Base-by-base conservation (phyloP, 331 rosid genomes). In the Quercus lobata region DNA sequence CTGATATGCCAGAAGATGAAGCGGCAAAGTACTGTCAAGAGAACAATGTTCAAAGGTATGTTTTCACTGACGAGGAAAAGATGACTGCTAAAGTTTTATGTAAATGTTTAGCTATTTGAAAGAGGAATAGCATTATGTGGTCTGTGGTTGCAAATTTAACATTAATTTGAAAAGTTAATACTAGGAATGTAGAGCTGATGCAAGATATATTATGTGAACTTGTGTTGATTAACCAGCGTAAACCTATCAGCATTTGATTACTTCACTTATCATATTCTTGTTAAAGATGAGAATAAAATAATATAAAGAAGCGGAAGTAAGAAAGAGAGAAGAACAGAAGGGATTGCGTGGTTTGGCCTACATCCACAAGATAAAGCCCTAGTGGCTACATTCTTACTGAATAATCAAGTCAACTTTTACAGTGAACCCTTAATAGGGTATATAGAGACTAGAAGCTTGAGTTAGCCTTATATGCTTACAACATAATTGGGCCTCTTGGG, bases 21-120 rank as follows among this genome's bases (percentile, higher is more conserved):
- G 97, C 88, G 0, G 90, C 87, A 66, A 93, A 93, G 74, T 96
- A 96, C 78, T 96, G 99, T 69, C 94, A 96, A 81, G 93, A 88
- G 86, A 96, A 96, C 86, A 89, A 90, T 24, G 79, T 90, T 74
- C 97, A 96, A 86, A 90, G 99, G 99, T 87, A 54, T 79, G 87
- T 78, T 68, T 69, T 69, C 29, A 2, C 53, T 76, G 8, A 65
- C 46, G 22, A 34, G 74, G 19, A 46, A 71, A 37, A 56, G 72
- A 69, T 46, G 24, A 54, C 57, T 56, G 24, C 32, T 44, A 75
- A 61, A 68, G 61, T 57, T 14, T 52, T 56, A 37, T 30, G 34
- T 8, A 52, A 21, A 56, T 57, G 60, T 65, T 72, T 62, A 5
- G 44, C 70, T 1, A 21, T 60, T 60, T 6, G 1, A 16, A 63